These are phyloP conservation scores for Cystobasidium ongulense DNA, from an alignment of 768 basidiomycete species.

Conservation along the genomic window DNA sequence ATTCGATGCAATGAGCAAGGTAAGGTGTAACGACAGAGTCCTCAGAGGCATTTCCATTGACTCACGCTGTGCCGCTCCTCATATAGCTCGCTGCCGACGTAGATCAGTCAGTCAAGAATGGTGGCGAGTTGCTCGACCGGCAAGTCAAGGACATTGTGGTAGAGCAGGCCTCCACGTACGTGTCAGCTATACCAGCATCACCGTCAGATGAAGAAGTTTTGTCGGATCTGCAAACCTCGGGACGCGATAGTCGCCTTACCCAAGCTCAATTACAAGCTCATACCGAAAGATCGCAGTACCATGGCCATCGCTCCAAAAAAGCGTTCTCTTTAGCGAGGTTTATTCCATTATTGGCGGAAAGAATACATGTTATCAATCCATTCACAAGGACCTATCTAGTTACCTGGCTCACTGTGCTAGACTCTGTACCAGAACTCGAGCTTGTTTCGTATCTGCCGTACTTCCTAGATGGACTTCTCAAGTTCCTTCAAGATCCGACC, in stretches of 20 bases:
- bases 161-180: conserved; percentile 88
- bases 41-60: not conserved
- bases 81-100: conserved; percentile 85
- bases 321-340: conserved; percentile 83
- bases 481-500: conserved; percentile 89
- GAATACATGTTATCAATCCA: conserved; percentile 90
- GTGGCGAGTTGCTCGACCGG: conserved; percentile 89
- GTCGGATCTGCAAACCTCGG: conserved; percentile 31
- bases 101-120: conserved; percentile 93
- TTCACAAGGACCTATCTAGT: conserved; percentile 95
- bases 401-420: conserved; percentile 89
- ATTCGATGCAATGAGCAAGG: conserved; percentile 94
- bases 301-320: conserved; percentile 39
- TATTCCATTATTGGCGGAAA: conserved; percentile 82
- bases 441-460: conserved; percentile 89
- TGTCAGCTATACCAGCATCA: conserved; percentile 60
- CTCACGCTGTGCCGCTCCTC: not conserved
- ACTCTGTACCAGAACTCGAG: conserved; percentile 93
- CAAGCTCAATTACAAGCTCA: not conserved
- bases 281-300: not conserved
- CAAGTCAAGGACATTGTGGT: conserved; percentile 97
- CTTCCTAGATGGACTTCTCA: conserved; percentile 88
- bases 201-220: conserved; percentile 61
- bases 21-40: conserved; percentile 45
- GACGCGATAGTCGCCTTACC: not conserved